Conservation (phyloP, 169 alveolate species). For the Cryptosporidium xiaoi region DNA sequence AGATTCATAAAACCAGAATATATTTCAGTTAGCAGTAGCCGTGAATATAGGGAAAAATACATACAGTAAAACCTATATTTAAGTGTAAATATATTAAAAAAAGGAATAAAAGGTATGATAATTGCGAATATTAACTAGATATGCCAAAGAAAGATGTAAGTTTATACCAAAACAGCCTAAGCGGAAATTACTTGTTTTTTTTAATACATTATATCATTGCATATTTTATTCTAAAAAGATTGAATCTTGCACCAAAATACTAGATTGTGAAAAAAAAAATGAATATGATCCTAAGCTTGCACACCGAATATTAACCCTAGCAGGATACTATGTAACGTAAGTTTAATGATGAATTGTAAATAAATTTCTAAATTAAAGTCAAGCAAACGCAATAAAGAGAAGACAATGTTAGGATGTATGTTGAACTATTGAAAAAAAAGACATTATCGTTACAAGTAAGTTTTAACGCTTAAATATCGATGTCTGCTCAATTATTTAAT, state of each 20-base stretch:
- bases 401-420: background rate
- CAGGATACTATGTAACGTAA: constrained; percentile 56
- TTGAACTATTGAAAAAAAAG: constrained; percentile 10
- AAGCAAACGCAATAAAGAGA: constrained; percentile 2
- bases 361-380: background rate
- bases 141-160: constrained; percentile 34
- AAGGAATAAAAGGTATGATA: too few species aligned
- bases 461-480: background rate
- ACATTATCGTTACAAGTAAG: constrained; percentile 32
- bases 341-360: background rate
- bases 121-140: background rate
- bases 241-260: constrained; percentile 23
- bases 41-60: too few species aligned
- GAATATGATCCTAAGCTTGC: constrained; percentile 29
- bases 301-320: constrained; percentile 37
- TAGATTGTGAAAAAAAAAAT: constrained; percentile 27
- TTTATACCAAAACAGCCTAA: background rate
- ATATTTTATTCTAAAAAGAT: background rate
- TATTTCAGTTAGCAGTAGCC: too few species aligned
- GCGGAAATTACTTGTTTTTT: too few species aligned
- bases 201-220: too few species aligned
- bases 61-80: too few species aligned
- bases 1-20: too few species aligned
- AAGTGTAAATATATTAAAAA: too few species aligned
- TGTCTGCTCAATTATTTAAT: background rate